Evolutionary conservation across 208 protist species (phyloP).

Genomic region (Trypanosoma vivax): DNA sequence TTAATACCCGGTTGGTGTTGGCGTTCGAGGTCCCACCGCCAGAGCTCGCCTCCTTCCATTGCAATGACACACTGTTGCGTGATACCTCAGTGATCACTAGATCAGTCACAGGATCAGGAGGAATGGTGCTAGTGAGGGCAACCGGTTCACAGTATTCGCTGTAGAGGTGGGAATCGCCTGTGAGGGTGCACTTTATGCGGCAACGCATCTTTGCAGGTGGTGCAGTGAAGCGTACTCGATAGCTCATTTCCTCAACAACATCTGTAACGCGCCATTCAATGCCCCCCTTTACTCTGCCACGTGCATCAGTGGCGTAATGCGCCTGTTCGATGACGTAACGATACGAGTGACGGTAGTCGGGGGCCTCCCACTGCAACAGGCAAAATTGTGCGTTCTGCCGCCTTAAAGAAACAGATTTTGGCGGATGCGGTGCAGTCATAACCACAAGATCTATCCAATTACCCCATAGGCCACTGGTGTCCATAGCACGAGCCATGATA

Average conservation of each 20-base stretch:
- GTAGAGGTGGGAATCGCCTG: slow-evolving; percentile 31
- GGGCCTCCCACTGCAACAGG: slow-evolving; percentile 71
- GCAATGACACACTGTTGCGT: slow-evolving; percentile 46
- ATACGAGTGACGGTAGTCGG: slow-evolving; percentile 34
- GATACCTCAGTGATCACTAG: slow-evolving; percentile 54
- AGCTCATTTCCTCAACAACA: slow-evolving; percentile 57
- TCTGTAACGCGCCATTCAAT: slow-evolving; percentile 78
- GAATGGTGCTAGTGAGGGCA: slow-evolving; percentile 52
- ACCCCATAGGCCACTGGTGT: slow-evolving; percentile 70
- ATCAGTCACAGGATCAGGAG: slow-evolving; percentile 70
- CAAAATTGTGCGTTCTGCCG: slow-evolving; percentile 76
- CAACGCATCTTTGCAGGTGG: slow-evolving; percentile 65
- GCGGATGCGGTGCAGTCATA: slow-evolving; percentile 69
- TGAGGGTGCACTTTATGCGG: slow-evolving; percentile 61
- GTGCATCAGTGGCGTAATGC: slow-evolving; percentile 12
- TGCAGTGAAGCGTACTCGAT: slow-evolving; percentile 50
- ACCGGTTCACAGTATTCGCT: slow-evolving; percentile 77
- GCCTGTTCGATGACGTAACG: slow-evolving; percentile 77
- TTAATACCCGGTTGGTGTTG: slow-evolving; percentile 1
- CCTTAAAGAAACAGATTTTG: slow-evolving; percentile 49
- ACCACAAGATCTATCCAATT: slow-evolving; percentile 49
- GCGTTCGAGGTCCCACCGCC: slow-evolving; percentile 13
- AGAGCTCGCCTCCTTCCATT: slow-evolving; percentile 55
- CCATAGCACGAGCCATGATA: slow-evolving; percentile 64
- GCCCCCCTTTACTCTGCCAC: slow-evolving; percentile 5